Evolutionary conservation across 78 protist genomes (phyloP).

Genomic region (Paulinella micropora): DNA sequence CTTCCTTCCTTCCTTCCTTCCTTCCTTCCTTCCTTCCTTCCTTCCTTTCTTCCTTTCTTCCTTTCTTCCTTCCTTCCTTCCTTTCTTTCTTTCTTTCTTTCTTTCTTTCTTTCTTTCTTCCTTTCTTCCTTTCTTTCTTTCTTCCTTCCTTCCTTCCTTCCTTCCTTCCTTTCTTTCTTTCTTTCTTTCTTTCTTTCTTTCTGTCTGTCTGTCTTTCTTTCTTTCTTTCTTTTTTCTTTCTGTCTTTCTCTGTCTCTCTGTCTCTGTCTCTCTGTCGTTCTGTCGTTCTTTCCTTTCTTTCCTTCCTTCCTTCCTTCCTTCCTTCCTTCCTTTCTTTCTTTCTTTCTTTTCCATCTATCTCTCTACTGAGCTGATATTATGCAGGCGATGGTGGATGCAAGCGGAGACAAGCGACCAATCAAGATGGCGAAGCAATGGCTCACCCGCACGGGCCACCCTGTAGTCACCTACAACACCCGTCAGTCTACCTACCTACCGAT

Average conservation of each 20-base stretch:
- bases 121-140: background rate
- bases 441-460: background rate
- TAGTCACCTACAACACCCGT: background rate
- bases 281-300: too few species aligned
- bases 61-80: background rate
- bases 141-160: background rate
- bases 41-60: background rate
- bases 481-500: too few species aligned
- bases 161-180: background rate
- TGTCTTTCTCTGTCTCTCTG: too few species aligned
- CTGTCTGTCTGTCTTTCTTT: too few species aligned
- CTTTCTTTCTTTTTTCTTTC: too few species aligned
- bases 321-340: background rate
- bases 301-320: too few species aligned
- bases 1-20: background rate
- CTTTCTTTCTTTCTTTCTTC: background rate
- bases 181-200: background rate
- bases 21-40: background rate
- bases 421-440: background rate
- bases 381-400: too few species aligned
- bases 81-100: background rate
- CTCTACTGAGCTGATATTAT: too few species aligned
- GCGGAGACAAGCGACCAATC: too few species aligned
- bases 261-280: too few species aligned
- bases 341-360: too few species aligned